Conservation (phyloP, 148 eudicot species). For the Linanthus parryae region DNA sequence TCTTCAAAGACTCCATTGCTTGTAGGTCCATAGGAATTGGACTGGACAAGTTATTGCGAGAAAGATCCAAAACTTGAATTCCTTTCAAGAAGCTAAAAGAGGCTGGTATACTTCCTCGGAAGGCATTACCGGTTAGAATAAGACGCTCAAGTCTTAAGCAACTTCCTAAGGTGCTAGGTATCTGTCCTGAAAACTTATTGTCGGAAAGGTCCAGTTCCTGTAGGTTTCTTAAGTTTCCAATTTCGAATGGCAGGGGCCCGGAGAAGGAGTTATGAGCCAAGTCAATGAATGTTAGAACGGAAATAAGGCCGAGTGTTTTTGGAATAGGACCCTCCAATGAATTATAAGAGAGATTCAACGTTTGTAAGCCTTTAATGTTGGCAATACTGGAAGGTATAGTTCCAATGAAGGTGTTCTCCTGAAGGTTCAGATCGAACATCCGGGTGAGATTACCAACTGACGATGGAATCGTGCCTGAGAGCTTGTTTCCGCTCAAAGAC, state of each 20-base stretch:
- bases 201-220: neutral
- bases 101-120: neutral
- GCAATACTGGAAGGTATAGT: constrained; percentile 17
- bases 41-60: neutral
- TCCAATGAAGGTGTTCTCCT: constrained; percentile 12
- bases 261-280: neutral
- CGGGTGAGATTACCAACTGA: constrained; percentile 11
- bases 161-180: constrained; percentile 4
- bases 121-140: neutral
- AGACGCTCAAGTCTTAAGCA: constrained; percentile 4
- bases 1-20: neutral
- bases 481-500: neutral
- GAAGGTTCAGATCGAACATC: neutral
- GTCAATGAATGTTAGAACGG: neutral
- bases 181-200: constrained; percentile 3
- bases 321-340: constrained; percentile 12
- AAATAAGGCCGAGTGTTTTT: neutral
- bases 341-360: constrained; percentile 10
- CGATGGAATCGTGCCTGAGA: constrained; percentile 8
- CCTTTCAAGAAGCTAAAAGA: neutral
- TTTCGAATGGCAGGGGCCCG: neutral
- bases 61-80: neutral
- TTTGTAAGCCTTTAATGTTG: constrained; percentile 7
- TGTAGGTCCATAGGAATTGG: constrained; percentile 1
- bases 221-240: neutral